A percentile compares a stretch with the other conserved stretches of the same genome.
These are phyloP conservation scores for Styphnolobium japonicum DNA, from an alignment of 306 rosid genomes.

Conservation along the genomic window DNA sequence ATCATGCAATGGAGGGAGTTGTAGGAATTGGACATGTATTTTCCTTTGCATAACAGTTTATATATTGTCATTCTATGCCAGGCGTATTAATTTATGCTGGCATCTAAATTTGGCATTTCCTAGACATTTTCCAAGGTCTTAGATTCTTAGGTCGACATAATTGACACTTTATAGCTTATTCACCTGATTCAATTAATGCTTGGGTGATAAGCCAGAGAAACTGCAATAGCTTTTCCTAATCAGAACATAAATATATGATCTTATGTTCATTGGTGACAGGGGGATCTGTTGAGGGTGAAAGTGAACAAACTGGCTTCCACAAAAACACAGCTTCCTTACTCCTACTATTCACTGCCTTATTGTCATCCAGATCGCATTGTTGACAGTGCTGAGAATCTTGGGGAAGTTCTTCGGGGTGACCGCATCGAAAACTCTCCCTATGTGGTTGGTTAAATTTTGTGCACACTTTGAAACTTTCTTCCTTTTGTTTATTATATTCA, in stretches of 20 bases:
- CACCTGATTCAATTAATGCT: neutral
- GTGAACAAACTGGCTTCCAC: constrained; percentile 88
- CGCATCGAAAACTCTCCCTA: constrained; percentile 87
- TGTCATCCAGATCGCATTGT: constrained; percentile 67
- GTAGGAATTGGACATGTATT: neutral
- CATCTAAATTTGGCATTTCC: neutral
- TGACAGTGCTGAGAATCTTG: constrained; percentile 95
- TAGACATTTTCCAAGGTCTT: neutral
- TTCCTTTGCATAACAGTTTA: neutral
- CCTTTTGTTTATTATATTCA: neutral
- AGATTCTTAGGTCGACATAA: neutral
- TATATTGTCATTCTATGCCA: neutral
- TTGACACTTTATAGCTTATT: neutral
- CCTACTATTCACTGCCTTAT: constrained; percentile 75
- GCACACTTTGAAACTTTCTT: neutral
- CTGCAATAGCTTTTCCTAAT: neutral
- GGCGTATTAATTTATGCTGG: neutral
- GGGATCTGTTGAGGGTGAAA: constrained; percentile 68
- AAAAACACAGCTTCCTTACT: constrained; percentile 87
- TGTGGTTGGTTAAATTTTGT: constrained; percentile 47
- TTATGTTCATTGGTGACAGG: constrained; percentile 55
- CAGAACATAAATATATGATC: neutral
- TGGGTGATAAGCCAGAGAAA: neutral
- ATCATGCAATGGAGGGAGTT: neutral
- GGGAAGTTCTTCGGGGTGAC: constrained; percentile 93